These are phyloP conservation scores for Chytriomyces sp. DNA, from an alignment of 192 early-diverging fungal species.

Conservation along the genomic window DNA sequence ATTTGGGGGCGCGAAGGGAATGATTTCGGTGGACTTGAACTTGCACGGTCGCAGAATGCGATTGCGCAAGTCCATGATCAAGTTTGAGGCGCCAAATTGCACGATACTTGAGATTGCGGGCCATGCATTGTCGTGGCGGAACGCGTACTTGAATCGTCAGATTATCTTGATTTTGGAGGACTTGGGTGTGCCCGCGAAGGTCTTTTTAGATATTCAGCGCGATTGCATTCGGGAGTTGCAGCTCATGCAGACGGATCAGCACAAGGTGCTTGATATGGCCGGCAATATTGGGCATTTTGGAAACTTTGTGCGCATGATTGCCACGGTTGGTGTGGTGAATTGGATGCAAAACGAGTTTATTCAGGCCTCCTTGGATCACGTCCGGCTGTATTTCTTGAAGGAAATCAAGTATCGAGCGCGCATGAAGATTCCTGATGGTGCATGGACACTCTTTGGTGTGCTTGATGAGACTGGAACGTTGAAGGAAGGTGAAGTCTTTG, in stretches of 20 bases:
- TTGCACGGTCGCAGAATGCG: slow-evolving; percentile 40
- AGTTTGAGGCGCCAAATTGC: slow-evolving; percentile 56
- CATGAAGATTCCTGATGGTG: slow-evolving; percentile 4
- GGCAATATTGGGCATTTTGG: slow-evolving; percentile 6
- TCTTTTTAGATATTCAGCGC: slow-evolving; percentile 55
- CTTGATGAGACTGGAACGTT: slow-evolving; percentile 18
- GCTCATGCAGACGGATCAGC: not conserved
- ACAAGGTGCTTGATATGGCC: not conserved
- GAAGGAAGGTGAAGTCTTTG: slow-evolving; percentile 8
- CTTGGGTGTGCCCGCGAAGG: slow-evolving; percentile 59
- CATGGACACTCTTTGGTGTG: slow-evolving; percentile 13
- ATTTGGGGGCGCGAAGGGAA: slow-evolving; percentile 49
- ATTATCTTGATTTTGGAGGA: slow-evolving; percentile 60
- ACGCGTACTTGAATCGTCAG: slow-evolving; percentile 64
- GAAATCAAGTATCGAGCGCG: slow-evolving; percentile 7
- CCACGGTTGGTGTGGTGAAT: not conserved
- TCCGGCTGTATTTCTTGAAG: not conserved
- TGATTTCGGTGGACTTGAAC: slow-evolving; percentile 47
- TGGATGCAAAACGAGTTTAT: slow-evolving; percentile 3
- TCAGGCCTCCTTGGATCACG: slow-evolving; percentile 1
- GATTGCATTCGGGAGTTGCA: slow-evolving; percentile 5
- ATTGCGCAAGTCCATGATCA: slow-evolving; percentile 59
- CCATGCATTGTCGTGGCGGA: slow-evolving; percentile 43
- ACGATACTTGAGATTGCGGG: slow-evolving; percentile 59
- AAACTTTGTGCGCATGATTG: not conserved